Percentiles rank a stretch among this genome's conserved stretches.
These are phyloP conservation scores for Anthostomella pinea DNA, from an alignment of 2,329 filamentous ascomycete species.

Conservation along the genomic window DNA sequence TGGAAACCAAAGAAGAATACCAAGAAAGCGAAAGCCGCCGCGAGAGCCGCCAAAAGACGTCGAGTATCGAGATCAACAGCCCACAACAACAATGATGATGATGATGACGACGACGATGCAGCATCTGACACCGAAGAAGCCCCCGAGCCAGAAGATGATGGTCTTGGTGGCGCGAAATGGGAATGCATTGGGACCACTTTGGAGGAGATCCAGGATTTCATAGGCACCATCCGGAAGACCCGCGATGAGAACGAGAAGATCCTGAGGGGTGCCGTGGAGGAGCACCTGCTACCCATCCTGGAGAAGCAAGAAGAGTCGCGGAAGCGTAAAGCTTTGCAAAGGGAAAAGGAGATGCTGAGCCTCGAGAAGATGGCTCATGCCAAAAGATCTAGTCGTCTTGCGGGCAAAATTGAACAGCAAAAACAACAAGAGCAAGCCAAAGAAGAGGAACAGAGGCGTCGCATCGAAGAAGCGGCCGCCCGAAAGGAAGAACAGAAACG, in stretches of 20 bases:
- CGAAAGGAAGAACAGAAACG: slow-evolving; percentile 64
- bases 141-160: slow-evolving; percentile 50
- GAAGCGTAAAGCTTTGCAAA: slow-evolving; percentile 64
- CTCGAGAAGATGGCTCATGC: slow-evolving; percentile 87
- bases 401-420: slow-evolving; percentile 75
- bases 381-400: slow-evolving; percentile 88
- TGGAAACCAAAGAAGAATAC: slow-evolving; percentile 62
- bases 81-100: slow-evolving; percentile 38
- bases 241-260: slow-evolving; percentile 83
- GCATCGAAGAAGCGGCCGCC: slow-evolving; percentile 62
- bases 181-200: slow-evolving; percentile 85
- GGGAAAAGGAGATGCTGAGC: slow-evolving; percentile 76
- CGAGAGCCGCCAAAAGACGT: slow-evolving; percentile 69
- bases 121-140: slow-evolving; percentile 29
- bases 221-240: slow-evolving; percentile 69
- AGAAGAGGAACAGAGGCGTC: slow-evolving; percentile 66
- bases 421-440: slow-evolving; percentile 67
- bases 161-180: slow-evolving; percentile 78
- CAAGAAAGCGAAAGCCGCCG: slow-evolving; percentile 61
- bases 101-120: slow-evolving; percentile 35
- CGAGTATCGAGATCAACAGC: slow-evolving; percentile 48
- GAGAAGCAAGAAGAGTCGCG: slow-evolving; percentile 74
- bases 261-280: slow-evolving; percentile 66
- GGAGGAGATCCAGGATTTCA: slow-evolving; percentile 69
- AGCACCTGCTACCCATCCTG: slow-evolving; percentile 80